Conservation (phyloP, 164 flowering plant species). For the Dillenia suffruticosa region DNA sequence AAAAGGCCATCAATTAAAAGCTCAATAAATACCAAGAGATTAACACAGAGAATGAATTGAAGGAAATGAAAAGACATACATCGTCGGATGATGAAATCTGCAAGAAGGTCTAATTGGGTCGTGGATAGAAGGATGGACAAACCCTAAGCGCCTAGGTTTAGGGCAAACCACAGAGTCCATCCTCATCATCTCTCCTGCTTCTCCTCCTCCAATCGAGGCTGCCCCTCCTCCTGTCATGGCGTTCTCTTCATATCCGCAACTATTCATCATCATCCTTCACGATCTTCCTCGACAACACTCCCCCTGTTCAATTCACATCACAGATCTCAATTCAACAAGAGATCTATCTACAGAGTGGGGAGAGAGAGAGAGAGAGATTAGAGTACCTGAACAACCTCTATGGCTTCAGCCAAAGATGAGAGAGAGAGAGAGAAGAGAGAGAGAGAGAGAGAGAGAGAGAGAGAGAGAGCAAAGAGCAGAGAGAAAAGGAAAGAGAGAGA, state of each 20-base stretch:
- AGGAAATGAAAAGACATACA: constrained; percentile 6
- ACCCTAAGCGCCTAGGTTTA: constrained; percentile 36
- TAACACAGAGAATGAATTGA: neutral
- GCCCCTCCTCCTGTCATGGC: constrained; percentile 3
- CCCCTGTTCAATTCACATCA: no score
- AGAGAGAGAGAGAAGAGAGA: no score
- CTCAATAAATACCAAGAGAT: neutral
- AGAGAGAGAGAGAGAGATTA: no score
- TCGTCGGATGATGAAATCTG: constrained; percentile 2
- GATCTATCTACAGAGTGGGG: no score
- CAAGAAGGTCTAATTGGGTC: constrained; percentile 18
- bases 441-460: no score
- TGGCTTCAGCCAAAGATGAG: no score
- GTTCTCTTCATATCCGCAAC: constrained; percentile 20
- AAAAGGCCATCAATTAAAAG: neutral
- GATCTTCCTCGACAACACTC: no score
- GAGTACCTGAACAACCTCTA: no score
- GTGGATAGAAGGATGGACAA: neutral
- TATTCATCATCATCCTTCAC: constrained; percentile 14
- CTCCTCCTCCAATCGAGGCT: constrained; percentile 3
- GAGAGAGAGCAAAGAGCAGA: no score
- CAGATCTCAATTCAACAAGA: no score
- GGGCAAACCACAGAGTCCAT: constrained; percentile 33
- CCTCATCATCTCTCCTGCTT: no score
- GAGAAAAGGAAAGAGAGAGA: no score